phyloP scores from a whole-genome alignment of 768 basidiomycete species.

The Lyophyllum atratum region DNA sequence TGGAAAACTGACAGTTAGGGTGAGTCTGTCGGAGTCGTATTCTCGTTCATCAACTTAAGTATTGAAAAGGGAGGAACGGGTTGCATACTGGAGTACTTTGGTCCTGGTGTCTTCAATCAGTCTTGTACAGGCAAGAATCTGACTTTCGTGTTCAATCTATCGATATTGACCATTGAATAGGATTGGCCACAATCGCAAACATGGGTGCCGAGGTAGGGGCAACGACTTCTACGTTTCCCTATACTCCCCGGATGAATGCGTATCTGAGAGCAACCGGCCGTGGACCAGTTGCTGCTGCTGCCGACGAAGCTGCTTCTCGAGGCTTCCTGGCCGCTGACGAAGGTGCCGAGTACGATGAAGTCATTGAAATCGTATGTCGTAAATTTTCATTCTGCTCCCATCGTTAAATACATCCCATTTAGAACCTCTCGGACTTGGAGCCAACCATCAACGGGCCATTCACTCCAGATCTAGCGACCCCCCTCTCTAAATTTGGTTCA shows the following conservation, averaged over 20 bases:
- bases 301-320: slow-evolving; percentile 75
- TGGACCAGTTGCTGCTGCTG: slow-evolving; percentile 80
- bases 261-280: slow-evolving; percentile 93
- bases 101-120: slow-evolving; percentile 84
- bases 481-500: slow-evolving; percentile 82
- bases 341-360: slow-evolving; percentile 90
- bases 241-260: slow-evolving; percentile 84
- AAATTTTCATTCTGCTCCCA: slow-evolving; percentile 26
- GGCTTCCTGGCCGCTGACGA: slow-evolving; percentile 86
- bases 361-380: slow-evolving; percentile 79
- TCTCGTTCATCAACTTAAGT: not conserved
- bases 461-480: slow-evolving; percentile 95
- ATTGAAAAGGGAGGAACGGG: slow-evolving; percentile 86
- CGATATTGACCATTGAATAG: slow-evolving; percentile 32
- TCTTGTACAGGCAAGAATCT: slow-evolving; percentile 80
- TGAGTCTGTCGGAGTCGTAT: slow-evolving; percentile 38
- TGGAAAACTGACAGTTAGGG: slow-evolving; percentile 90
- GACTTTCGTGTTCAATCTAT: not conserved
- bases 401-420: slow-evolving; percentile 13
- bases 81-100: slow-evolving; percentile 95
- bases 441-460: slow-evolving; percentile 96
- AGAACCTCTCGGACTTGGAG: slow-evolving; percentile 89
- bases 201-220: slow-evolving; percentile 99
- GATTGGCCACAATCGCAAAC: slow-evolving; percentile 93
- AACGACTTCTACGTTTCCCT: slow-evolving; percentile 98